Evolutionary conservation across 306 rosid species (phyloP), one percentile per base, ranked within the genome.

Genomic region (Gleditsia sinensis): DNA sequence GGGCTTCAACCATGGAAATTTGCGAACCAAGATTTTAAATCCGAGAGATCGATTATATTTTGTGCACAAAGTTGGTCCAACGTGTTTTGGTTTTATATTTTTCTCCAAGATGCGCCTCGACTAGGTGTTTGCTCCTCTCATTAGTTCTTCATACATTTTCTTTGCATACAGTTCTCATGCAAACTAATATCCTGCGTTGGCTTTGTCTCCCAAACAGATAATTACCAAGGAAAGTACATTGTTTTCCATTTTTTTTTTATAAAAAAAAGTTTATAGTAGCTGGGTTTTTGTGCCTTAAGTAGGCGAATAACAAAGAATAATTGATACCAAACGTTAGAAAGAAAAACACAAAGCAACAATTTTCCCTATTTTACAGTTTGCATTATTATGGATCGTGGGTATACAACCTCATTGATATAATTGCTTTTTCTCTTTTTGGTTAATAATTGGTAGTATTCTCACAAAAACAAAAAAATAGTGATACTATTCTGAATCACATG

Each of bases 31-130:
- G 75, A 74, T 24, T 49, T 56, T 55, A 4, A 63, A 33, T 66
- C 66, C 30, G 58, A 11, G 24, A 63, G 55, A 75, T 67, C 23
- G 61, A 60, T 57, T 58, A 59, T 64, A 62, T 80, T 45, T 49
- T 66, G 43, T 50, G 37, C 57, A 56, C 69, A 78, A 82, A 79
- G 81, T 51, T 84, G 79, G 91, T 78, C 80, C 83, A 66, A 25
- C 80, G 23, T 79, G 65, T 69, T 70, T 60, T 69, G 25, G 67
- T 67, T 77, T 79, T 72, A 76, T 36, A 72, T 57, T 76, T 61
- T 64, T 76, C 58, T 40, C 53, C 43, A 50, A 84, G 91, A 87
- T 87, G 82, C 91, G 63, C 90, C 89, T 87, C 89, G 91, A 74
- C 91, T 71, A 87, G 36, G 91, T 55, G 63, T 72, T 72, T 79